A percentile compares a stretch with the other conserved stretches of the same genome.
Evolutionary conservation across 75 land plant species (phyloP).

Genomic region (Sequoiadendron giganteum): DNA sequence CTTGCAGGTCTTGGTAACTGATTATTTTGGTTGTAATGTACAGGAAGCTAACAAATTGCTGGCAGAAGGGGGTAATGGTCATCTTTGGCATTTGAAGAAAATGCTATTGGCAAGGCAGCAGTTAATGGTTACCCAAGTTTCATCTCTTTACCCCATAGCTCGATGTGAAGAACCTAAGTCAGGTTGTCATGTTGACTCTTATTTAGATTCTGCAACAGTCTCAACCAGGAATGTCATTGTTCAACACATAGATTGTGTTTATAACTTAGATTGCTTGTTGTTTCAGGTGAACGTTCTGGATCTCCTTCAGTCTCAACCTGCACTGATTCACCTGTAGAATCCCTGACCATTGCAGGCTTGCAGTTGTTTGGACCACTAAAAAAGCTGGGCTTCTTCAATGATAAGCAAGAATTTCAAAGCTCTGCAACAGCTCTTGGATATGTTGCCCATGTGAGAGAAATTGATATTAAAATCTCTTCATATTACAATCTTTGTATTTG

Average conservation of each 20-base stretch:
- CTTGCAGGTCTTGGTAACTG: background rate
- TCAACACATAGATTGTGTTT: background rate
- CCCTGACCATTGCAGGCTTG: slow-evolving; percentile 79
- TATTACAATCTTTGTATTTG: background rate
- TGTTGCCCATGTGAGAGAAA: slow-evolving; percentile 88
- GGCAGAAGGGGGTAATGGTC: slow-evolving; percentile 40
- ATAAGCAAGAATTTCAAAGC: slow-evolving; percentile 76
- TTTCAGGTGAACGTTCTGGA: slow-evolving; percentile 38
- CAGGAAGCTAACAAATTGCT: slow-evolving; percentile 58
- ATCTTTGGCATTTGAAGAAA: slow-evolving; percentile 39
- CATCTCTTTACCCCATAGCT: slow-evolving; percentile 55
- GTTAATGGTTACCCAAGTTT: slow-evolving; percentile 58
- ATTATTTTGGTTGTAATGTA: background rate
- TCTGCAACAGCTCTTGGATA: slow-evolving; percentile 93
- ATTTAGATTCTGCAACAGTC: background rate
- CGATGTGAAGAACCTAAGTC: background rate
- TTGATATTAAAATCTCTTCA: background rate
- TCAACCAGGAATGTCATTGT: background rate
- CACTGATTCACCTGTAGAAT: slow-evolving; percentile 13
- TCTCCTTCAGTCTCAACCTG: slow-evolving; percentile 15
- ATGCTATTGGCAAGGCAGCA: slow-evolving; percentile 50
- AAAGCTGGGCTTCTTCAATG: slow-evolving; percentile 69
- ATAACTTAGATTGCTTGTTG: background rate
- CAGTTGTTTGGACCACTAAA: slow-evolving; percentile 61
- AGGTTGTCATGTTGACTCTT: background rate